phyloP scores from a whole-genome alignment of 495 filamentous ascomycete species.

The Acidomyces sp. region DNA sequence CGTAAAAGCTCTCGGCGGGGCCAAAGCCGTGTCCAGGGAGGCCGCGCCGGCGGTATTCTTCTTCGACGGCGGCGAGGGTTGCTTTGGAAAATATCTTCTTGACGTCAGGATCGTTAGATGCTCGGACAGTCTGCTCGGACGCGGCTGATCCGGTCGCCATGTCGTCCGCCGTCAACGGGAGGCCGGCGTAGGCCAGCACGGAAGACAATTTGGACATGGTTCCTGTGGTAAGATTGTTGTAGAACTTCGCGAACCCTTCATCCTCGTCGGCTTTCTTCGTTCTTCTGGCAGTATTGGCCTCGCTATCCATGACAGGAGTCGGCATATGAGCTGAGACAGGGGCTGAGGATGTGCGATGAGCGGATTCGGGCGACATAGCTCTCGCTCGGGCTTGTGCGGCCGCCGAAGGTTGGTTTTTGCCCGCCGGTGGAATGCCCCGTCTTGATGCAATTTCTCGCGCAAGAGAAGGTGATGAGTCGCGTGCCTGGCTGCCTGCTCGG shows the following conservation, averaged over 20 bases:
- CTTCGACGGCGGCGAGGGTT: slow-evolving; percentile 58
- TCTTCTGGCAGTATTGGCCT: slow-evolving; percentile 1
- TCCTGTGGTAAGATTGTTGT: slow-evolving; percentile 63
- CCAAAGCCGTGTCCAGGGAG: slow-evolving; percentile 33
- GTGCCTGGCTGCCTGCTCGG: neutral
- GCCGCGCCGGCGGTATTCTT: slow-evolving; percentile 21
- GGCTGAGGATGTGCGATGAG: neutral
- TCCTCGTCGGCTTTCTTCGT: slow-evolving; percentile 12
- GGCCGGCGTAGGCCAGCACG: slow-evolving; percentile 79
- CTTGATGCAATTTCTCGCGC: slow-evolving; percentile 17
- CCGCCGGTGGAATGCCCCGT: slow-evolving; percentile 14
- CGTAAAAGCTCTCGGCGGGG: slow-evolving; percentile 76
- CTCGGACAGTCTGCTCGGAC: slow-evolving; percentile 15
- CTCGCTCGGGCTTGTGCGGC: slow-evolving; percentile 11
- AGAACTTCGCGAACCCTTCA: slow-evolving; percentile 63
- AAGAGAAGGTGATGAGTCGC: slow-evolving; percentile 16
- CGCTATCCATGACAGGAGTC: slow-evolving; percentile 15
- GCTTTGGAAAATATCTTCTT: slow-evolving; percentile 65
- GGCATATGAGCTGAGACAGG: slow-evolving; percentile 7
- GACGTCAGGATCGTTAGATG: slow-evolving; percentile 54
- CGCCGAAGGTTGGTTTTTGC: slow-evolving; percentile 2
- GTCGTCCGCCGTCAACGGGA: slow-evolving; percentile 56
- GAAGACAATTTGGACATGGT: slow-evolving; percentile 76
- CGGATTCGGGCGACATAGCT: slow-evolving; percentile 12
- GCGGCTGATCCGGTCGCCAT: neutral